Evolutionary conservation across 371 early-diverging fungal genomes (phyloP), one percentile per base, ranked within the genome.

Genomic region (Apophysomyces trapeziformis): DNA sequence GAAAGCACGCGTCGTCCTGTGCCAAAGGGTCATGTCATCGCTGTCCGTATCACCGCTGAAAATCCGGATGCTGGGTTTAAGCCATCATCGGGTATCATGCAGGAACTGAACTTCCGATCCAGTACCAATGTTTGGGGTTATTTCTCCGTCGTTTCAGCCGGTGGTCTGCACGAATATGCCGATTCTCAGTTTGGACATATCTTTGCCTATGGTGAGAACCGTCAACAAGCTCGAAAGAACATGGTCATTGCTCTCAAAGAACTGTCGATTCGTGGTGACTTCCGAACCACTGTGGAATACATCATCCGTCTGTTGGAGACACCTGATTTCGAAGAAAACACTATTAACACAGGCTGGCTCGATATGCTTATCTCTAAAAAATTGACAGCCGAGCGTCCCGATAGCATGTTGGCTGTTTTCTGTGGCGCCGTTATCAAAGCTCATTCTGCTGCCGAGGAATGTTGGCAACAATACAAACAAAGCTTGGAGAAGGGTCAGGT

Each of bases 181-280:
- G 99, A 99, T 82, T 97, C 97, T 32, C 99, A 99, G 80, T 99
- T 99, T 77, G 99, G 99, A 58, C 99, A 99, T 82, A 94, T 99
- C 61, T 99, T 99, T 72, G 92, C 98, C 6, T 97, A 96, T 74
- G 99, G 99, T 58, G 92, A 94, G 58, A 95, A 93, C 72, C 90
- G 99, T 75, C 92, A 93, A 68, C 92, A 93, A 70, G 90, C 96
- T 32, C 87, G 99, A 41, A 94, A 96, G 85, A 95, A 97, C 79
- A 92, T 98, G 91, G 93, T 99, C 37, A 91, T 98, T 65, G 98
- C 98, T 21, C 83, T 99, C 39, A 97, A 97, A 82, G 98, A 98
- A 80, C 81, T 99, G n/a, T 96, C 96, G 38, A 98, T 98, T 67
- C 95, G 97, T 74, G 97, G 95, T 74, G 98, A 97, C 70, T 99